A percentile compares a stretch with the other conserved stretches of the same genome.
These are phyloP conservation scores for Fomitopsis serialis DNA, from an alignment of 768 basidiomycete genomes.

Conservation along the genomic window DNA sequence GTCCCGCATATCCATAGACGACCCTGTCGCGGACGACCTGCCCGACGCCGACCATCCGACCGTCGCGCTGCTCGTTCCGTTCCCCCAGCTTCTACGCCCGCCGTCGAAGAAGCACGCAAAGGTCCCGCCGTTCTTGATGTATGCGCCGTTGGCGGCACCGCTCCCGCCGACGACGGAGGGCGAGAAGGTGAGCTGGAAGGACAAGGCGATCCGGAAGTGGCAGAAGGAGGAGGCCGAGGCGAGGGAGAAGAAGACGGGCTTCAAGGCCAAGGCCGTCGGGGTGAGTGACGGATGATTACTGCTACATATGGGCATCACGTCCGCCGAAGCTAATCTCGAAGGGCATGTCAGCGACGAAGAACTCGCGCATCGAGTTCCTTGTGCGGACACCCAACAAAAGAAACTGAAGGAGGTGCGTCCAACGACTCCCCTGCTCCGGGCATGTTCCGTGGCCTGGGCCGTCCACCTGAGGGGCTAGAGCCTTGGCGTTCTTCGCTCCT, in stretches of 20 bases:
- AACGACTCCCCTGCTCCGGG: background rate
- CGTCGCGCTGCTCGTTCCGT: slow-evolving; percentile 1
- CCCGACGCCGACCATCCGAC: background rate
- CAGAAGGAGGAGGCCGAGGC: slow-evolving; percentile 8
- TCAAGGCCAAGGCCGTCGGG: slow-evolving; percentile 6
- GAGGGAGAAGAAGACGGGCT: slow-evolving; percentile 10
- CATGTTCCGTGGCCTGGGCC: no score
- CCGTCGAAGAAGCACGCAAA: slow-evolving; percentile 1
- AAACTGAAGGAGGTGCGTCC: slow-evolving; percentile 1
- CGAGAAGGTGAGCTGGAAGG: background rate
- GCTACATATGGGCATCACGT: background rate
- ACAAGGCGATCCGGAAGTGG: slow-evolving; percentile 4
- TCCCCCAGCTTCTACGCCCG: background rate
- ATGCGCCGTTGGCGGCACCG: slow-evolving; percentile 1
- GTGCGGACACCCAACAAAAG: slow-evolving; percentile 4
- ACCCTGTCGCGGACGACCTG: slow-evolving; percentile 1
- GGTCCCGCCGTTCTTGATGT: slow-evolving; percentile 4
- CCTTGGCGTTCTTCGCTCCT: no score
- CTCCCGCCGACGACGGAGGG: background rate
- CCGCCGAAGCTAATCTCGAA: background rate
- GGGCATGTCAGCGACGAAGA: slow-evolving; percentile 4
- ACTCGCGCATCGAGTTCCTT: slow-evolving; percentile 1
- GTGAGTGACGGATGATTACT: background rate
- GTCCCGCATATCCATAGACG: background rate
- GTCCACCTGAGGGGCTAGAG: no score